Conservation (phyloP, 441 rosid genomes). For the Populus hybrid region DNA sequence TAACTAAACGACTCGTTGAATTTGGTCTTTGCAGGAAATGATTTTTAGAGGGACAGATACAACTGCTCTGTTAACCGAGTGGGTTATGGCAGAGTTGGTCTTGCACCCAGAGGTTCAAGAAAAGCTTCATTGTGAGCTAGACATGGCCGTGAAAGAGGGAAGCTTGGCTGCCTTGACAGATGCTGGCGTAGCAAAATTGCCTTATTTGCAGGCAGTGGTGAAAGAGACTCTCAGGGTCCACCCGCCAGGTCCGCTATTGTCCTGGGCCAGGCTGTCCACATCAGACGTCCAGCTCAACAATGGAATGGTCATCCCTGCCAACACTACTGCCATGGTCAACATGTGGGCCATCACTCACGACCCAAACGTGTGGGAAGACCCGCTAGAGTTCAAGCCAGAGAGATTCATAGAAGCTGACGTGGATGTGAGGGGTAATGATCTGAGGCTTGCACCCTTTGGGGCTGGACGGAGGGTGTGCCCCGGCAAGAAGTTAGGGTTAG, state of each 20-base stretch:
- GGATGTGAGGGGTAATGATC: conserved; percentile 55
- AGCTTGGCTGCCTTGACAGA: conserved; percentile 9
- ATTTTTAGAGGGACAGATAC: conserved; percentile 86
- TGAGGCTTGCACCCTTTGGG: conserved; percentile 75
- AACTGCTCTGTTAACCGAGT: conserved; percentile 64
- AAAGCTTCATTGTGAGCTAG: conserved; percentile 49
- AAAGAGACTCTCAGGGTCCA: conserved; percentile 80
- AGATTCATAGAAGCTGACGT: conserved; percentile 24
- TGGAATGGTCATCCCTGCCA: conserved; percentile 44
- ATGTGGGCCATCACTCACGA: conserved; percentile 93
- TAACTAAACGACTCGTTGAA: neutral
- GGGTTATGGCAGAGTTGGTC: conserved; percentile 75
- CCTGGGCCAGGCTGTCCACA: conserved; percentile 32
- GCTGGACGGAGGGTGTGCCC: conserved; percentile 81
- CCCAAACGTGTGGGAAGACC: conserved; percentile 44
- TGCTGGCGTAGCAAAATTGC: conserved; percentile 27
- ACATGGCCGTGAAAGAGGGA: neutral
- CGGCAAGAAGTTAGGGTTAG: conserved; percentile 62
- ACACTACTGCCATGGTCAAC: conserved; percentile 87
- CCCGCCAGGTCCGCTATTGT: conserved; percentile 23
- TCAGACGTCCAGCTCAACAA: conserved; percentile 28
- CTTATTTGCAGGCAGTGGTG: conserved; percentile 55
- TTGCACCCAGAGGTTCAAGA: conserved; percentile 64
- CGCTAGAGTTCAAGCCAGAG: conserved; percentile 52
- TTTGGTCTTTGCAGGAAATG: conserved; percentile 56